Evolutionary conservation across 2,329 filamentous ascomycete genomes (phyloP).

Genomic region (Aspergillus pseudoglaucus): DNA sequence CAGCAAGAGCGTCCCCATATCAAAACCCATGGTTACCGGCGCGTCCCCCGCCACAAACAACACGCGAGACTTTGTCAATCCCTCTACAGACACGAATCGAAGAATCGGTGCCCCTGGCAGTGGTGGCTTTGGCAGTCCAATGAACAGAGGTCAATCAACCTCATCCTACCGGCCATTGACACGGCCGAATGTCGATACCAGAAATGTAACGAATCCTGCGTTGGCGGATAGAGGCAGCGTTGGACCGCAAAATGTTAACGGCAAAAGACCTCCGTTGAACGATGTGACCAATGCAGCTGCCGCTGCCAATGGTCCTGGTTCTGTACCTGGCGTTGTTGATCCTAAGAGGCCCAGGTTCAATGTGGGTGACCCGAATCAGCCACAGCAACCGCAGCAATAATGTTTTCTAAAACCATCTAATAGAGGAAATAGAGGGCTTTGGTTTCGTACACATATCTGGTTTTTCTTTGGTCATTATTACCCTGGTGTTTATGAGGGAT

Average conservation of each 20-base stretch:
- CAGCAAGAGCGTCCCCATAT: constrained; percentile 65
- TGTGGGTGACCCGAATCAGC: constrained; percentile 9
- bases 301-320: constrained; percentile 16
- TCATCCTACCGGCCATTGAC: constrained; percentile 41
- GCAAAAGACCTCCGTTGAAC: constrained; percentile 39
- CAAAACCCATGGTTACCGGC: constrained; percentile 37
- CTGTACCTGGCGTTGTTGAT: constrained; percentile 20
- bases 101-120: constrained; percentile 29
- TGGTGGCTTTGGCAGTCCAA: constrained; percentile 23
- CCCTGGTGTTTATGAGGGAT: neutral
- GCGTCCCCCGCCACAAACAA: constrained; percentile 26
- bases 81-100: constrained; percentile 27
- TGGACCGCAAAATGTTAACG: constrained; percentile 27
- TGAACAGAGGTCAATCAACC: constrained; percentile 28
- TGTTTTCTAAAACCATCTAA: neutral
- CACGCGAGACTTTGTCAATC: constrained; percentile 30
- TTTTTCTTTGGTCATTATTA: neutral
- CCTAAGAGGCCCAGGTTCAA: constrained; percentile 27
- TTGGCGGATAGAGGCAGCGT: constrained; percentile 14
- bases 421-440: neutral
- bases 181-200: constrained; percentile 31
- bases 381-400: neutral
- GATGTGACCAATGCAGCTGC: constrained; percentile 38
- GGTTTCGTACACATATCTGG: neutral
- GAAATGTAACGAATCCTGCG: constrained; percentile 12